Conservation (phyloP, 768 basidiomycete genomes). For the Leucosporidium scottii region DNA sequence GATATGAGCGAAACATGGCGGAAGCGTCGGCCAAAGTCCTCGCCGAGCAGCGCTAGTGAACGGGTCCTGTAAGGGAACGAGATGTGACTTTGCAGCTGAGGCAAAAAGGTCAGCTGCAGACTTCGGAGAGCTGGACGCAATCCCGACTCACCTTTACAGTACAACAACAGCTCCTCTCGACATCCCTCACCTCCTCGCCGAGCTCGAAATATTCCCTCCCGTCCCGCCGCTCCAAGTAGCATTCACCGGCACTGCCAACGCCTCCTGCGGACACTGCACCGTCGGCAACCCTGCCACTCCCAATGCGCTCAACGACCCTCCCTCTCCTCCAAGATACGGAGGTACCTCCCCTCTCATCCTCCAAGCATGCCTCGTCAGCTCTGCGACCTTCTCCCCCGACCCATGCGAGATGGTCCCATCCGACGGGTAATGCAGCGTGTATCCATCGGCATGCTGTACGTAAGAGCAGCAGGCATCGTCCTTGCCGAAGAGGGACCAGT, state of each 20-base stretch:
- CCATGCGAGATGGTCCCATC: background rate
- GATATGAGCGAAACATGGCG: no score
- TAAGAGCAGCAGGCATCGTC: constrained; percentile 32
- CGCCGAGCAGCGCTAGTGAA: no score
- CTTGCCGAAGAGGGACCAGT: constrained; percentile 36
- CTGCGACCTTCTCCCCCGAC: constrained; percentile 4
- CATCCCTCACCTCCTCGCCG: background rate
- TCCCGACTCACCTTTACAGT: no score
- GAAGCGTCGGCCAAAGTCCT: no score
- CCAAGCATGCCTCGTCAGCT: constrained; percentile 24
- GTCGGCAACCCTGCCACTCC: constrained; percentile 13
- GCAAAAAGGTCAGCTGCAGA: no score
- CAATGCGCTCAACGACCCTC: background rate
- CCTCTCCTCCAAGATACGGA: constrained; percentile 10
- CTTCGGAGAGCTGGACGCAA: no score
- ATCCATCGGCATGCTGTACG: constrained; percentile 39
- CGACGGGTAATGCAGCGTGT: constrained; percentile 34
- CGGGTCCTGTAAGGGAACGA: no score
- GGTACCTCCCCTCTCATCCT: constrained; percentile 13
- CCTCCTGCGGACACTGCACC: constrained; percentile 24
- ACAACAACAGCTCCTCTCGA: background rate
- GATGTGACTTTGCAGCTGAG: no score
- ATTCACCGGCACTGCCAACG: constrained; percentile 2
- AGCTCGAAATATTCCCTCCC: background rate
- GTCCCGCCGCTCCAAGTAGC: background rate